phyloP scores from a whole-genome alignment of 805 yeast genomes.

The Barnettozyma siamensis region DNA sequence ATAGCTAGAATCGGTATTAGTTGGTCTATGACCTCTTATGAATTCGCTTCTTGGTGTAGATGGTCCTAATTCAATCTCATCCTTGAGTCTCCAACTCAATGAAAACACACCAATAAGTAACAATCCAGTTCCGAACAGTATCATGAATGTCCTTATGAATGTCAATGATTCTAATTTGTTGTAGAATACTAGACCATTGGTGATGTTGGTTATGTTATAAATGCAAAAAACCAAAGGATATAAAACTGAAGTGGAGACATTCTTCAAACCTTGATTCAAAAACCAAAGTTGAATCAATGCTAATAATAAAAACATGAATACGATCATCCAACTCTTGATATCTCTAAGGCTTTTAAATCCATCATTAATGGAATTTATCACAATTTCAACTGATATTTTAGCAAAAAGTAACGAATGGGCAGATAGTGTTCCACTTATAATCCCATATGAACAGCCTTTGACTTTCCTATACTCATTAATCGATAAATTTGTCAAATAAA shows the following conservation, averaged over 20 bases:
- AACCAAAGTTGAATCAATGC: conserved; percentile 69
- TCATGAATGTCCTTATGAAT: background rate
- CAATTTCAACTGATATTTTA: conserved; percentile 72
- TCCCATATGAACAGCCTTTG: conserved; percentile 61
- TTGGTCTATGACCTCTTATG: background rate
- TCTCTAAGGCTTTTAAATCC: conserved; percentile 32
- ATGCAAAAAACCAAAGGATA: conserved; percentile 85
- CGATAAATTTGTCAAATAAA: background rate
- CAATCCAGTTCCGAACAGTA: conserved; percentile 57
- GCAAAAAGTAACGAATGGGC: conserved; percentile 85
- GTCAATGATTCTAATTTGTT: conserved; percentile 8
- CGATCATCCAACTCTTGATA: conserved; percentile 43
- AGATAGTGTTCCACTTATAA: conserved; percentile 68
- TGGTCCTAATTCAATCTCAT: conserved; percentile 53
- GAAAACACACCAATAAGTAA: conserved; percentile 61
- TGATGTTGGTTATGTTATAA: conserved; percentile 59
- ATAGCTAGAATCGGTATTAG: background rate
- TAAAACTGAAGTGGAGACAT: conserved; percentile 66
- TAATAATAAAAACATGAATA: conserved; percentile 48
- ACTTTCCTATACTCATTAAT: conserved; percentile 23
- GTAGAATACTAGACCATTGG: conserved; percentile 30
- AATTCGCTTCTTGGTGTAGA: conserved; percentile 30
- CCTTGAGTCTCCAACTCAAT: conserved; percentile 72
- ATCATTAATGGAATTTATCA: conserved; percentile 37
- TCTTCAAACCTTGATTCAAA: conserved; percentile 66